These are phyloP conservation scores for Thermomyces lanuginosus DNA, from an alignment of 2,329 filamentous ascomycete species.

Conservation along the genomic window DNA sequence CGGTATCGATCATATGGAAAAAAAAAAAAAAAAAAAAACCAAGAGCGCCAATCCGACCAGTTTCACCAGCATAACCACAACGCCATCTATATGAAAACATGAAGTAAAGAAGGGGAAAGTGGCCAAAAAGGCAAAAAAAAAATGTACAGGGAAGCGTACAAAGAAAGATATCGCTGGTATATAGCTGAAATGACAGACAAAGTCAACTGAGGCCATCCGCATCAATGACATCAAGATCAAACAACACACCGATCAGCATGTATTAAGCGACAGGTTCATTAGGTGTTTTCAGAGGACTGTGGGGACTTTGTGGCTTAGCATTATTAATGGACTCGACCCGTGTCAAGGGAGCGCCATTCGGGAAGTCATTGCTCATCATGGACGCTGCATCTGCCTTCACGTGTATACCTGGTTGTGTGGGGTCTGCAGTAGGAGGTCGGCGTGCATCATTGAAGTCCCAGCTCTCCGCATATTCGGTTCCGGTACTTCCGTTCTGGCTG, in stretches of 20 bases:
- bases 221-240: slow-evolving; percentile 7
- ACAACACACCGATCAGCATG: slow-evolving; percentile 10
- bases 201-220: too few species aligned
- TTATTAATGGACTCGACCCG: slow-evolving; percentile 60
- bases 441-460: slow-evolving; percentile 28
- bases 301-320: slow-evolving; percentile 14
- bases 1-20: slow-evolving; percentile 5
- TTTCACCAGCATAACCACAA: slow-evolving; percentile 17
- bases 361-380: slow-evolving; percentile 83
- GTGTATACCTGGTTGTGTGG: slow-evolving; percentile 40
- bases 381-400: slow-evolving; percentile 74
- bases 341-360: slow-evolving; percentile 68
- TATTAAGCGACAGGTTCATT: slow-evolving; percentile 16
- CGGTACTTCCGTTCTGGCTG: slow-evolving; percentile 84
- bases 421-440: slow-evolving; percentile 46
- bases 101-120: slow-evolving; percentile 17
- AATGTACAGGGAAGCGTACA: slow-evolving; percentile 12
- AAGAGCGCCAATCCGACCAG: slow-evolving; percentile 18
- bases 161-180: slow-evolving; percentile 7
- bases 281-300: slow-evolving; percentile 19
- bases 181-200: slow-evolving; percentile 7
- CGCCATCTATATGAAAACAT: slow-evolving; percentile 21
- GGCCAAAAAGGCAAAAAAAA: slow-evolving; percentile 11
- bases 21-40: slow-evolving; percentile 2
- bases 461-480: slow-evolving; percentile 64